These are phyloP conservation scores for Arthrobotrys entomopaga DNA, from an alignment of 2,329 filamentous ascomycete species.

Conservation along the genomic window DNA sequence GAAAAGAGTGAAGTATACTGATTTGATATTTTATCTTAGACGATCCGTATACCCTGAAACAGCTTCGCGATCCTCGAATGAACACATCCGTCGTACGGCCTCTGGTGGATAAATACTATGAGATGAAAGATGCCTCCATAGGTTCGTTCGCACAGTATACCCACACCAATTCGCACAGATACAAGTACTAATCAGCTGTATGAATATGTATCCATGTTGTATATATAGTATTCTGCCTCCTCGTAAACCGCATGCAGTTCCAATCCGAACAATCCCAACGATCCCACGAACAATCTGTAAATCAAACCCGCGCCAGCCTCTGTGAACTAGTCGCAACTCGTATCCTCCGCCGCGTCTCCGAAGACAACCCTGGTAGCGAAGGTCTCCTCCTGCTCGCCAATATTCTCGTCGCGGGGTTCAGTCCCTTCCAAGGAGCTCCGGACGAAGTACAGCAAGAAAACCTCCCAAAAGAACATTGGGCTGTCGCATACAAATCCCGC, in stretches of 20 bases:
- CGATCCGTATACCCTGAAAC: slow-evolving; percentile 76
- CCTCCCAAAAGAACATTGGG: slow-evolving; percentile 63
- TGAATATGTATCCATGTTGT: slow-evolving; percentile 52
- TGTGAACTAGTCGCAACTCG: slow-evolving; percentile 83
- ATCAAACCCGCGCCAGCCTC: slow-evolving; percentile 78
- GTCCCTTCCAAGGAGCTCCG: slow-evolving; percentile 85
- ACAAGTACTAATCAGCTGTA: not conserved
- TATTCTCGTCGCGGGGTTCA: slow-evolving; percentile 83
- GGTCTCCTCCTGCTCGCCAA: slow-evolving; percentile 79
- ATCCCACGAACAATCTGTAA: slow-evolving; percentile 81
- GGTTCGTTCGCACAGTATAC: slow-evolving; percentile 63
- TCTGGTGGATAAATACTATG: slow-evolving; percentile 83
- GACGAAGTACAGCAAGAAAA: slow-evolving; percentile 72
- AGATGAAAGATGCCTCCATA: slow-evolving; percentile 80
- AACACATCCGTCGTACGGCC: slow-evolving; percentile 82
- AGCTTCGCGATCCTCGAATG: slow-evolving; percentile 82
- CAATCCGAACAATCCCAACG: slow-evolving; percentile 79
- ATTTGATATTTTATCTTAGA: slow-evolving; percentile 62
- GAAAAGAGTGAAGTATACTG: not conserved
- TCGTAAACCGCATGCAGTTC: slow-evolving; percentile 84
- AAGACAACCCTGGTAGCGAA: slow-evolving; percentile 76
- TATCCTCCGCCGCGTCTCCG: slow-evolving; percentile 79
- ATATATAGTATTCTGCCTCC: slow-evolving; percentile 76
- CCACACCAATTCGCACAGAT: not conserved
- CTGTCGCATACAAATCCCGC: slow-evolving; percentile 63